Evolutionary conservation across 192 early-diverging fungal species (phyloP).

Genomic region (Coemansia asiatica): DNA sequence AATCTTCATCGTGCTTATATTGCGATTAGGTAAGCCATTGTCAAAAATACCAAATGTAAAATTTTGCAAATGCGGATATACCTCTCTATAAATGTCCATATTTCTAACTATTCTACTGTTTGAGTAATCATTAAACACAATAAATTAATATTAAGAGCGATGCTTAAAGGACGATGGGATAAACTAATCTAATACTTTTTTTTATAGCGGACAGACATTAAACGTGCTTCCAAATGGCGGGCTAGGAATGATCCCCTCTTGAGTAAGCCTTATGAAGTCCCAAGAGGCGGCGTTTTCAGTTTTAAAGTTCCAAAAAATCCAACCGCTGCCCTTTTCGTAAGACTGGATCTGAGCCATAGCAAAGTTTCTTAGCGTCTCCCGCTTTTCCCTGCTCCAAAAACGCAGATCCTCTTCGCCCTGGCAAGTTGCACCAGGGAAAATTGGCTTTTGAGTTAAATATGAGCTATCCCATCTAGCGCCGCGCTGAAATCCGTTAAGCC

Average conservation of each 20-base stretch:
- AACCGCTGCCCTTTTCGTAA: slow-evolving; percentile 59
- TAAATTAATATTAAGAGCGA: too few relatives aligned
- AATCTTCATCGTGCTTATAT: too few relatives aligned
- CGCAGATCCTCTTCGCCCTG: slow-evolving; percentile 24
- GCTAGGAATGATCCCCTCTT: slow-evolving; percentile 46
- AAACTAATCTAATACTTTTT: too few relatives aligned
- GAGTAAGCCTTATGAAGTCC: slow-evolving; percentile 53
- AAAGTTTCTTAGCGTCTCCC: slow-evolving; percentile 53
- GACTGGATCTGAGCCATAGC: slow-evolving; percentile 63
- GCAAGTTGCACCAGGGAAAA: slow-evolving; percentile 18
- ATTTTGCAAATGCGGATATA: too few relatives aligned
- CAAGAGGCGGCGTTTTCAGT: slow-evolving; percentile 55
- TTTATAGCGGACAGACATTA: slow-evolving; percentile 17
- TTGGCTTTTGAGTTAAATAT: slow-evolving; percentile 17
- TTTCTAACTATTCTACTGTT: too few relatives aligned
- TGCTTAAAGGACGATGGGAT: too few relatives aligned
- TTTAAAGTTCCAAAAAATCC: slow-evolving; percentile 65
- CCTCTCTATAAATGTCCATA: too few relatives aligned
- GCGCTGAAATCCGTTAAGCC: slow-evolving; percentile 65
- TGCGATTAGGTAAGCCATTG: too few relatives aligned
- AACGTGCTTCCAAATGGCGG: slow-evolving; percentile 29
- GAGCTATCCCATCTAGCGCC: slow-evolving; percentile 69
- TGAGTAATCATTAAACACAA: too few relatives aligned
- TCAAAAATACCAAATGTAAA: too few relatives aligned
- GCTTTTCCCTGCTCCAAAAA: slow-evolving; percentile 50